Percentiles rank a stretch among this genome's conserved stretches.
These are phyloP conservation scores for Macrophomina phaseolina DNA, from an alignment of 2,329 filamentous ascomycete species.

Conservation along the genomic window DNA sequence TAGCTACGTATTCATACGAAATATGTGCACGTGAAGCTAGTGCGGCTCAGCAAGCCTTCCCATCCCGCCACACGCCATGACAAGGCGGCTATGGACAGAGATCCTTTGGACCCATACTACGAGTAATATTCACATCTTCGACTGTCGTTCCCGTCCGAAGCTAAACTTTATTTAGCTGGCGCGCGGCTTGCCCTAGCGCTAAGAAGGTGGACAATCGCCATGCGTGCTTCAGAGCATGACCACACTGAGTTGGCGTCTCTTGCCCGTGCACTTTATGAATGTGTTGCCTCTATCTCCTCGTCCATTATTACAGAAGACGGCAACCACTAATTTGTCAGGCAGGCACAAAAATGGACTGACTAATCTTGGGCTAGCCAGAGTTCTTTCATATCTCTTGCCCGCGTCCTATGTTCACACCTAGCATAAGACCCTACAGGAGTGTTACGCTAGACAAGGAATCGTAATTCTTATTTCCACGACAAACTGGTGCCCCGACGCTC, in stretches of 20 bases:
- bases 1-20: background rate
- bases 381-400: background rate
- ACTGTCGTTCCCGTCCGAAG: background rate
- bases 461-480: background rate
- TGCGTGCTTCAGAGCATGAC: background rate
- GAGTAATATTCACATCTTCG: constrained; percentile 1
- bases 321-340: background rate
- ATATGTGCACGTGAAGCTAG: background rate
- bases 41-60: constrained; percentile 11
- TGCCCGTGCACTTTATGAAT: background rate
- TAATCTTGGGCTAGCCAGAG: background rate
- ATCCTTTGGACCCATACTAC: background rate
- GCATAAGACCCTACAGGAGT: background rate
- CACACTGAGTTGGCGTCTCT: background rate
- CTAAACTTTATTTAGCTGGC: background rate
- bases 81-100: constrained; percentile 4
- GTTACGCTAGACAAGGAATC: background rate
- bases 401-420: background rate
- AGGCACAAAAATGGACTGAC: background rate
- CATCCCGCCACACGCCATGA: background rate
- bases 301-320: background rate
- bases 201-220: background rate
- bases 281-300: background rate
- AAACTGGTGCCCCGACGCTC: background rate
- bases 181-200: background rate